Percentiles rank a stretch among this genome's conserved stretches.
Evolutionary conservation across 2,329 filamentous ascomycete species (phyloP).

Genomic region (Neoscytalidium dimidiatum): DNA sequence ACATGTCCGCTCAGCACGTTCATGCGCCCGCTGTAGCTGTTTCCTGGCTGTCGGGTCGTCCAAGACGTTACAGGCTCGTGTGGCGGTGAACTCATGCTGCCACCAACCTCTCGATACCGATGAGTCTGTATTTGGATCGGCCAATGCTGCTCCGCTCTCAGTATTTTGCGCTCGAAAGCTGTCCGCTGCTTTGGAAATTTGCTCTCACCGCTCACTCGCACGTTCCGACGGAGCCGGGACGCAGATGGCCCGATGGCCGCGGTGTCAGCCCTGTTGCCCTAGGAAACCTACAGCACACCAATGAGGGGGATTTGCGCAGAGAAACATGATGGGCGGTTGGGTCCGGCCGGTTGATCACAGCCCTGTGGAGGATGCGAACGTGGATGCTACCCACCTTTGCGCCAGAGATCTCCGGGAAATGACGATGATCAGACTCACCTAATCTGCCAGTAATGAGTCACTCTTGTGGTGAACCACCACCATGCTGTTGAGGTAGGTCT

Average conservation of each 20-base stretch:
- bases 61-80: neutral
- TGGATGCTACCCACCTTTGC: constrained; percentile 8
- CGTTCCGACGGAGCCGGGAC: neutral
- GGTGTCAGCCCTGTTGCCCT: constrained; percentile 6
- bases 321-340: neutral
- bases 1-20: neutral
- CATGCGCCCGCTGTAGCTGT: neutral
- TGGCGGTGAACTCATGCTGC: neutral
- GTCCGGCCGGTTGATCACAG: constrained; percentile 7
- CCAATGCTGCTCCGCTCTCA: constrained; percentile 16
- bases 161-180: neutral
- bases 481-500: neutral
- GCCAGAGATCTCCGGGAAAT: constrained; percentile 4
- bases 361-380: constrained; percentile 17
- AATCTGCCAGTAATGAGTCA: constrained; percentile 4
- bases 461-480: neutral
- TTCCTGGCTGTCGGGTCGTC: neutral
- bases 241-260: neutral
- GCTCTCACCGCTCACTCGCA: constrained; percentile 14
- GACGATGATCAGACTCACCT: constrained; percentile 6
- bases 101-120: neutral
- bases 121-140: constrained; percentile 1
- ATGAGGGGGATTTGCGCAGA: neutral
- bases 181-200: neutral
- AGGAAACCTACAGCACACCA: neutral